Evolutionary conservation across 2,329 filamentous ascomycete species (phyloP), one percentile per base, ranked within the genome.

Genomic region (Phaeosphaeria sp.): DNA sequence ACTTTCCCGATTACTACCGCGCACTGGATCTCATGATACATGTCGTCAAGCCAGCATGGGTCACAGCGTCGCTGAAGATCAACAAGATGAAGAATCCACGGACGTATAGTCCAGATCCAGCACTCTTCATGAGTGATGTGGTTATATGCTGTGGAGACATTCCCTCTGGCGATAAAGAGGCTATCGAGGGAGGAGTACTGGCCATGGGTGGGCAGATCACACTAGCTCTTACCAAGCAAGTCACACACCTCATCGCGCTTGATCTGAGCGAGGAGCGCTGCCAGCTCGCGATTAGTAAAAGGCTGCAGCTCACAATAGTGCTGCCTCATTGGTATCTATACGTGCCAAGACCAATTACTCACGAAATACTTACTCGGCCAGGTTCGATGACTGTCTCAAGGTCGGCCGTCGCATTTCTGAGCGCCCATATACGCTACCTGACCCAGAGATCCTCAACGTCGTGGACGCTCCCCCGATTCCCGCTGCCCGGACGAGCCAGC

Each of bases 331-430:
- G 95, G 92, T 93, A 80, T 70, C 82, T 63, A 7, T 40, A 36
- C 30, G 8, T 36, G 3, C 15, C 3, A 20, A 20, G 40, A 27
- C 39, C 36, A 7, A 13, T 20, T 9, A 25, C n/a, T 13, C 18
- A 2, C 44, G 47, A 11, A 18, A 24, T 21, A 33, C 59, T 67
- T 58, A 68, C 27, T 24, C 75, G 55, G 22, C 2, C 27, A 93
- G 91, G 93, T 97, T 99, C 73, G 94, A 98, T 68, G 94, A 97
- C 74, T 99, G 95, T 78, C 86, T 99, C 66, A 95, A 91, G 77
- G 86, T 99, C 25, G 93, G 94, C 49, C 93, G 92, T 77, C 88
- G 91, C 57, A 97, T 99, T 66, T 90, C 92, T 66, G 95, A 99
- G 75, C 81, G 83, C 6, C 95, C 95, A 0, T 99, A 99, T 73